Percentiles rank a stretch among this genome's conserved stretches.
Conservation (phyloP, 805 yeast genomes). For the Clavispora vitiphila region DNA sequence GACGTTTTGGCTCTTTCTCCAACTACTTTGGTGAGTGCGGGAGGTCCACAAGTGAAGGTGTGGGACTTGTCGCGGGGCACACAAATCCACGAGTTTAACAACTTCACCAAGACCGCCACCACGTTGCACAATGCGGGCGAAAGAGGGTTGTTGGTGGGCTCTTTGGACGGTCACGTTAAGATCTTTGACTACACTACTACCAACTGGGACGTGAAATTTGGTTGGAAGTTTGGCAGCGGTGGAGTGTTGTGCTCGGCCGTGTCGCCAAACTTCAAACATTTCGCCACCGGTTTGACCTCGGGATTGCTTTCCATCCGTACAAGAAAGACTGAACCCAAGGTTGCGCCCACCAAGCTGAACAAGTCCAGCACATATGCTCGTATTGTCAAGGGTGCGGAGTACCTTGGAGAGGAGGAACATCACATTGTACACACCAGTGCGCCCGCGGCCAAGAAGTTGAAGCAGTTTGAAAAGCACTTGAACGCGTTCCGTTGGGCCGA, state of each 20-base stretch:
- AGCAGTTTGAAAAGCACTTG: constrained; percentile 76
- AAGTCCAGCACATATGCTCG: constrained; percentile 66
- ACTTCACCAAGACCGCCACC: constrained; percentile 92
- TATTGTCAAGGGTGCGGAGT: constrained; percentile 88
- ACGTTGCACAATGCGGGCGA: constrained; percentile 70
- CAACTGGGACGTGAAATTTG: constrained; percentile 86
- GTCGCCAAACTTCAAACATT: constrained; percentile 78
- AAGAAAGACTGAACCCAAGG: constrained; percentile 62
- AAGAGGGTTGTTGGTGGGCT: constrained; percentile 84
- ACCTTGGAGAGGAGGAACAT: constrained; percentile 84
- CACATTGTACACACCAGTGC: constrained; percentile 57
- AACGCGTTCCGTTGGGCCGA: constrained; percentile 90
- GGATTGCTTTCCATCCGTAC: constrained; percentile 89
- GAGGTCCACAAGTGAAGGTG: constrained; percentile 76
- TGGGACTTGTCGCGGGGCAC: constrained; percentile 87
- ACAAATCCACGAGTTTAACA: constrained; percentile 66
- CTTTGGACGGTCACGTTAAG: constrained; percentile 95
- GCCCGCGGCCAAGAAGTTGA: constrained; percentile 55
- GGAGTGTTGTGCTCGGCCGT: constrained; percentile 88
- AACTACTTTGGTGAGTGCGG: constrained; percentile 73
- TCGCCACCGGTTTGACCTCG: constrained; percentile 86
- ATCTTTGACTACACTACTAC: constrained; percentile 73
- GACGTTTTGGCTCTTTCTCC: constrained; percentile 70
- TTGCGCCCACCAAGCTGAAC: constrained; percentile 41
- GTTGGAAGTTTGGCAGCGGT: constrained; percentile 91